A percentile compares a stretch with the other conserved stretches of the same genome.
These are phyloP conservation scores for Arthroderma sp. DNA, from an alignment of 2,329 filamentous ascomycete species.

Conservation along the genomic window DNA sequence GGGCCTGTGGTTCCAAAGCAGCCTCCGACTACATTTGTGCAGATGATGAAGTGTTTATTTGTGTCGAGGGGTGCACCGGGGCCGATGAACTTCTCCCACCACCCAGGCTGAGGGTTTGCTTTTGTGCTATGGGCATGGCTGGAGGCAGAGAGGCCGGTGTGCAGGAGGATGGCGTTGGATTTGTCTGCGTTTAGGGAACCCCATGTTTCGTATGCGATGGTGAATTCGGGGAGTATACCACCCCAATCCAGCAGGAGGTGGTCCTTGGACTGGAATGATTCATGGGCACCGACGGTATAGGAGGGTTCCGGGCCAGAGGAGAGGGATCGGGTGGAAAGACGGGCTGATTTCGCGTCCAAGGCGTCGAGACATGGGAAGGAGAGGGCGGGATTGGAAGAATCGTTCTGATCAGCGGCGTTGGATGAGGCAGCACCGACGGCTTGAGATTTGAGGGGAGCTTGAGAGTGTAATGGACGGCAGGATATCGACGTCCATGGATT, in stretches of 20 bases:
- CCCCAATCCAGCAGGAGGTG: slow-evolving; percentile 87
- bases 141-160: slow-evolving; percentile 91
- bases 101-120: slow-evolving; percentile 73
- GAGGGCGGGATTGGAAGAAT: slow-evolving; percentile 65
- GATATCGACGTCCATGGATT: not conserved
- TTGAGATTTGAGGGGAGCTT: not conserved
- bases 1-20: slow-evolving; percentile 95
- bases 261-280: slow-evolving; percentile 58
- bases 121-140: slow-evolving; percentile 92
- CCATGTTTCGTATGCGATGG: slow-evolving; percentile 90
- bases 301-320: slow-evolving; percentile 78
- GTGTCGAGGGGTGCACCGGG: slow-evolving; percentile 76
- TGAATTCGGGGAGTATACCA: slow-evolving; percentile 75
- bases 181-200: slow-evolving; percentile 64
- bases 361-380: slow-evolving; percentile 84
- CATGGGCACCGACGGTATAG: slow-evolving; percentile 80
- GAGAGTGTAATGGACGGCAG: not conserved
- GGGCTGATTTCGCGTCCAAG: slow-evolving; percentile 63
- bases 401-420: not conserved
- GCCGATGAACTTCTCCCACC: slow-evolving; percentile 99
- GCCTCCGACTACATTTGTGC: slow-evolving; percentile 90
- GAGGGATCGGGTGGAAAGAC: slow-evolving; percentile 53
- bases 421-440: not conserved
- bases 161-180: slow-evolving; percentile 80
- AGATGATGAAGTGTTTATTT: slow-evolving; percentile 81